A percentile compares a stretch with the other conserved stretches of the same genome.
These are phyloP conservation scores for Paramecium octaurelia DNA, from an alignment of 73 alveolate genomes.

Conservation along the genomic window DNA sequence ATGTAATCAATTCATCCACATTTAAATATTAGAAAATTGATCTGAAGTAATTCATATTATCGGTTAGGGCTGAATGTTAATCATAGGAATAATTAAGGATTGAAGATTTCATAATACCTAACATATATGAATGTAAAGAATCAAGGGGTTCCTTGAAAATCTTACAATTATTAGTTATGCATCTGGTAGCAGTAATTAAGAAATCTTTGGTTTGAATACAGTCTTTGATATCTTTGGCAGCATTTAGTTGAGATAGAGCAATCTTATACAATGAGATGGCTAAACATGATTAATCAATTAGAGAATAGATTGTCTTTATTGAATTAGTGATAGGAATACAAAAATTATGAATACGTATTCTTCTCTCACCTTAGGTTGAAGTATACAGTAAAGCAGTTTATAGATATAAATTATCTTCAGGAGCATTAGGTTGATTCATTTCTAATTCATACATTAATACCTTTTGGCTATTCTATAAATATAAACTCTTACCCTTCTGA, in stretches of 20 bases:
- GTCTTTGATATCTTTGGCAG: background rate
- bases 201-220: background rate
- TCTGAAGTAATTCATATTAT: constrained; percentile 26
- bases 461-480: background rate
- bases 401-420: constrained; percentile 76
- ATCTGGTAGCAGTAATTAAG: background rate
- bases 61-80: constrained; percentile 6
- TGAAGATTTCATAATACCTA: constrained; percentile 40
- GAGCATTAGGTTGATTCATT: constrained; percentile 41
- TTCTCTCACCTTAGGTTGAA: constrained; percentile 89
- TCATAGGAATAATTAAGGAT: background rate
- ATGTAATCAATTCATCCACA: constrained; percentile 48
- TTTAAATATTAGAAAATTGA: background rate
- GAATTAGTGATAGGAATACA: constrained; percentile 37
- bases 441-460: constrained; percentile 54
- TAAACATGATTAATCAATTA: constrained; percentile 22
- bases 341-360: constrained; percentile 88
- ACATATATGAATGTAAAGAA: background rate
- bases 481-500: constrained; percentile 10
- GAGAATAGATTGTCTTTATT: background rate
- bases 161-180: background rate
- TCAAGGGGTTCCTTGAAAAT: background rate
- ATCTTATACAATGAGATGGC: background rate
- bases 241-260: background rate
- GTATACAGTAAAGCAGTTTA: constrained; percentile 91